Conservation (phyloP, 352 stramenopile genomes). For the Pythium phragmitis region DNA sequence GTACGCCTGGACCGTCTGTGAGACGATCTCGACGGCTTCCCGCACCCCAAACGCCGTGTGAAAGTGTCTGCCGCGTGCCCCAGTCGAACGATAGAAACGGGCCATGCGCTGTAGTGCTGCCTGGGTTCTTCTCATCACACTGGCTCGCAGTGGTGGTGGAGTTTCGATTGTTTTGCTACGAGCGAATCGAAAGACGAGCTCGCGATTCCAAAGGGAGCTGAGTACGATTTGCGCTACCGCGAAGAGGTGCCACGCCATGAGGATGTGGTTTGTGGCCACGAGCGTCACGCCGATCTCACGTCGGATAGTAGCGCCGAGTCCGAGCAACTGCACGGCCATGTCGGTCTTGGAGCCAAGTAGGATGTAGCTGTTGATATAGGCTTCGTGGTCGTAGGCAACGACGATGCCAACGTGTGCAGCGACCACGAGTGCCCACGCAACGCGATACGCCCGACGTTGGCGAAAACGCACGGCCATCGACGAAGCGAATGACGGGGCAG, state of each 20-base stretch:
- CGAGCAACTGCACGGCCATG: constrained; percentile 28
- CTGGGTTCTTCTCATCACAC: no score
- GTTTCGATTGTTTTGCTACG: neutral
- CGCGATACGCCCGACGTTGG: constrained; percentile 6
- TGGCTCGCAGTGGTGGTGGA: neutral
- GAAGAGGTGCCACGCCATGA: constrained; percentile 27
- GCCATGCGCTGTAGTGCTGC: neutral
- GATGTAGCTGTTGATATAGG: constrained; percentile 28
- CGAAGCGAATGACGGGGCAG: neutral
- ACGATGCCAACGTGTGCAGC: constrained; percentile 21
- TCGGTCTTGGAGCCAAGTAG: constrained; percentile 26
- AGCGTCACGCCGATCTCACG: constrained; percentile 22
- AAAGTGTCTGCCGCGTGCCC: constrained; percentile 23
- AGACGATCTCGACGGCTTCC: constrained; percentile 24
- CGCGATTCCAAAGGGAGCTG: constrained; percentile 18
- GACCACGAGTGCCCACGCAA: constrained; percentile 24
- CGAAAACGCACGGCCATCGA: constrained; percentile 16
- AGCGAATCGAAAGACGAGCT: constrained; percentile 15
- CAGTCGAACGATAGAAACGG: constrained; percentile 15
- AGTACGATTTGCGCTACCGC: constrained; percentile 7
- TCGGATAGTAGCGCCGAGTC: constrained; percentile 19
- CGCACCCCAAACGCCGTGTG: constrained; percentile 23
- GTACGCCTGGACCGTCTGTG: constrained; percentile 27
- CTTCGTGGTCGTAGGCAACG: constrained; percentile 24
- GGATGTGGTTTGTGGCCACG: constrained; percentile 17